These are phyloP conservation scores for Eragrostis tef DNA, from an alignment of 202 grass and related monocot species.

Conservation along the genomic window DNA sequence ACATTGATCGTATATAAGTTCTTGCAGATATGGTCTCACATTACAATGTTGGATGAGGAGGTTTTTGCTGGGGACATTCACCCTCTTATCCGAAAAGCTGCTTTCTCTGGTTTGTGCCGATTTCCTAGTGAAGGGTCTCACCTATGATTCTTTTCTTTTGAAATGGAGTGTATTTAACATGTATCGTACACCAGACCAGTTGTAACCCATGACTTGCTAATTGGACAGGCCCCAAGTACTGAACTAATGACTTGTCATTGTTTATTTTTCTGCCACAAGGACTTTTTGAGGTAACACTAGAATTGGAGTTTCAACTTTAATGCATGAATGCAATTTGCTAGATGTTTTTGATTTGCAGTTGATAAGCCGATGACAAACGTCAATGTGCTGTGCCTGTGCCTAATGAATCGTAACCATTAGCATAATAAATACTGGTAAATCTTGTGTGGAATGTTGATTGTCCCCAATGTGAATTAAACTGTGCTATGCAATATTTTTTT, in stretches of 20 bases:
- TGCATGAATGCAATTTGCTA: not conserved
- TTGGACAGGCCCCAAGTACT: not conserved
- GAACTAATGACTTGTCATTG: not conserved
- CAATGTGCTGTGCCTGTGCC: not conserved
- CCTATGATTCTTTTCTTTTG: slow-evolving; percentile 22
- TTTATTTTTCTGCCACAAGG: not conserved
- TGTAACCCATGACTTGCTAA: slow-evolving; percentile 30
- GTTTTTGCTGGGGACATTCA: slow-evolving; percentile 68
- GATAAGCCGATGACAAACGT: not conserved
- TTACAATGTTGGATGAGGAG: slow-evolving; percentile 70
- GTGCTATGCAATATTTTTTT: not conserved
- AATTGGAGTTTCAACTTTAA: not conserved
- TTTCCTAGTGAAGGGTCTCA: slow-evolving; percentile 56
- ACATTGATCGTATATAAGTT: slow-evolving; percentile 29
- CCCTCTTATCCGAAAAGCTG: slow-evolving; percentile 78
- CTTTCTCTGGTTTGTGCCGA: slow-evolving; percentile 77
- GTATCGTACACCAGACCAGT: slow-evolving; percentile 19
- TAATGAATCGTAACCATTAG: not conserved
- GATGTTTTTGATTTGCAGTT: not conserved
- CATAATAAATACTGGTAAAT: not conserved
- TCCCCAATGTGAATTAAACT: not conserved
- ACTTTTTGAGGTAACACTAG: not conserved
- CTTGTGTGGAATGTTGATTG: not conserved
- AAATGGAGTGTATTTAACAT: slow-evolving; percentile 34
- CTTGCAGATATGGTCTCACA: slow-evolving; percentile 87